Percentiles rank a stretch among this genome's conserved stretches.
Evolutionary conservation across 2,329 filamentous ascomycete genomes (phyloP).

Genomic region (Fusarium stilboides): DNA sequence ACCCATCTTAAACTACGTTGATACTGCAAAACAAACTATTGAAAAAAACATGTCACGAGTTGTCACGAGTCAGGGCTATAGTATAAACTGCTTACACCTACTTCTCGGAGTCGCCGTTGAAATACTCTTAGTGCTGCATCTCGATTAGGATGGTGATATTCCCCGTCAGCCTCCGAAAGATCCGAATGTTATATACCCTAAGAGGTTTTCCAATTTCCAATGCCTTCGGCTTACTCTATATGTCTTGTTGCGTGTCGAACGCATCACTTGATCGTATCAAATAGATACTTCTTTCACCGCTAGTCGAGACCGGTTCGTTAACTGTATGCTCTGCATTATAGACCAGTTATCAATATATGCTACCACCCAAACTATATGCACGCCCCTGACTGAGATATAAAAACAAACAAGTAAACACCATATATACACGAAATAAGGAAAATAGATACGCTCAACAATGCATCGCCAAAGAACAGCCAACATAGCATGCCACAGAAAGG

Average conservation of each 20-base stretch:
- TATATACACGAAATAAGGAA: conserved; percentile 9
- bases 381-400: not conserved
- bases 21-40: not conserved
- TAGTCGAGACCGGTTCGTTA: not conserved
- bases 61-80: not conserved
- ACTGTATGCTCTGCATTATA: not conserved
- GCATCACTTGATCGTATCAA: not conserved
- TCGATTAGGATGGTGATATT: conserved; percentile 16
- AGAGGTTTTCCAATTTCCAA: not conserved
- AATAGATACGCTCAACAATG: conserved; percentile 9
- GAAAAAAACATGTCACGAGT: not conserved
- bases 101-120: conserved; percentile 36
- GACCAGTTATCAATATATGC: not conserved
- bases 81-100: conserved; percentile 21
- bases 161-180: conserved; percentile 19
- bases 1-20: not conserved
- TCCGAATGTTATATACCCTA: conserved; percentile 20
- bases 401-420: conserved; percentile 7
- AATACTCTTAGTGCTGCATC: conserved; percentile 4
- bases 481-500: conserved; percentile 12
- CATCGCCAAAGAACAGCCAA: conserved; percentile 1
- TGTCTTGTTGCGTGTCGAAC: not conserved
- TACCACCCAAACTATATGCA: conserved; percentile 2
- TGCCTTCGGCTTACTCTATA: not conserved
- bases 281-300: conserved; percentile 17